Percentiles rank a stretch among this genome's conserved stretches.
Conservation (phyloP, 2,329 filamentous ascomycete species). For the Raffaelea albimanens region DNA sequence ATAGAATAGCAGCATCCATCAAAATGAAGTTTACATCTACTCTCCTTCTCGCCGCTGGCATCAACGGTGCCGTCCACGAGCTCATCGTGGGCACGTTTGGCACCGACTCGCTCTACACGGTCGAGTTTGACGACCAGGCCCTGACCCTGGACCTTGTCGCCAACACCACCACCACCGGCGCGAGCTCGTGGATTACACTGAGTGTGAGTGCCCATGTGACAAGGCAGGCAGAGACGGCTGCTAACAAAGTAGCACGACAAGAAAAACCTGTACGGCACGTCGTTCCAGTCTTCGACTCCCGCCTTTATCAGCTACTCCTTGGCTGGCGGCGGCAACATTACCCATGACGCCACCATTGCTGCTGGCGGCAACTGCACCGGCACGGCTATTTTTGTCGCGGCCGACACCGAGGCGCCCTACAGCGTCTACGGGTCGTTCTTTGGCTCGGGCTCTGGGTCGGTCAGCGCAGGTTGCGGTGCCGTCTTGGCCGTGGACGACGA, state of each 20-base stretch:
- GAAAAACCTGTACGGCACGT: conserved; percentile 13
- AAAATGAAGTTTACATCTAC: no score
- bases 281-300: conserved; percentile 4
- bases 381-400: conserved; percentile 12
- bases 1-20: no score
- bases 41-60: no score
- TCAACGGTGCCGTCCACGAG: no score
- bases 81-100: no score
- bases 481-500: no score
- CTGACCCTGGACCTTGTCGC: neutral
- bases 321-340: neutral
- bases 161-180: neutral
- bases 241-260: conserved; percentile 15
- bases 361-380: conserved; percentile 7
- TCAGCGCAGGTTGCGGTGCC: no score
- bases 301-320: conserved; percentile 5
- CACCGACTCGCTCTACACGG: neutral
- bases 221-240: no score
- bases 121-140: neutral
- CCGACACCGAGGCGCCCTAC: conserved; percentile 7
- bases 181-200: neutral
- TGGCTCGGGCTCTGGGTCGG: no score
- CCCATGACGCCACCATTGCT: neutral
- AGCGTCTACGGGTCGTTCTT: no score
- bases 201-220: neutral